Evolutionary conservation across 2,329 filamentous ascomycete species (phyloP), one percentile per base, ranked within the genome.

Genomic region (Alternaria brassicicola): DNA sequence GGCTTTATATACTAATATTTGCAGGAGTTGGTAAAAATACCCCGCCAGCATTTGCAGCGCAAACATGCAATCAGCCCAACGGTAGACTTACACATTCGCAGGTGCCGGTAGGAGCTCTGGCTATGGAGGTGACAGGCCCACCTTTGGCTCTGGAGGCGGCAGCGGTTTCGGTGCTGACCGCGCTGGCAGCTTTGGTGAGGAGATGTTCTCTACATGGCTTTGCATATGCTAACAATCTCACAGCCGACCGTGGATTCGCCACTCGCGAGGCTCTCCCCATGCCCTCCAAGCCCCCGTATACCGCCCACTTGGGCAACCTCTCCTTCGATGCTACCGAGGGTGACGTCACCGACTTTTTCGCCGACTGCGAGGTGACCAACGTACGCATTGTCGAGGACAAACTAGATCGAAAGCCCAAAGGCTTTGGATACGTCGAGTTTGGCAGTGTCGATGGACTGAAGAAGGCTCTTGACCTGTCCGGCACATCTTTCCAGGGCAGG

Each of bases 381-480:
- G 92, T 99, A 66, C 91, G 95, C 72, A 93, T 99, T 71, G 96
- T 99, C 64, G 94, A 97, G 82, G 96, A 99, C 80, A 95, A 94
- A 76, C 85, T 97, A 78, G 90, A 95, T 76, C 88, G 90, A 79
- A 93, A 93, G 74, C 95, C 95, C 66, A 99, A 99, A 84, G 95
- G 95, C 47, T 99, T 99, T 73, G 95, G 94, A 62, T 99, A 99
- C 78, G 94, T 96, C 66, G 95, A 99, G 79, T 99, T 99, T 73
- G 88, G 85, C 66, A 89, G 88, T 50, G 82, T 95, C 42, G 94
- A 98, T 48, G 94, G 94, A 59, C 83, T 99, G 73, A 96, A 96
- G 83, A 90, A 93, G 80, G 95, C 95, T 55, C 85, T 99, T 64
- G 87, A 88, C 58, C 85, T 95, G 63, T 93, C 93, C 72, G 91